phyloP scores from a whole-genome alignment of 306 rosid genomes.

The Begonia peltatifolia region DNA sequence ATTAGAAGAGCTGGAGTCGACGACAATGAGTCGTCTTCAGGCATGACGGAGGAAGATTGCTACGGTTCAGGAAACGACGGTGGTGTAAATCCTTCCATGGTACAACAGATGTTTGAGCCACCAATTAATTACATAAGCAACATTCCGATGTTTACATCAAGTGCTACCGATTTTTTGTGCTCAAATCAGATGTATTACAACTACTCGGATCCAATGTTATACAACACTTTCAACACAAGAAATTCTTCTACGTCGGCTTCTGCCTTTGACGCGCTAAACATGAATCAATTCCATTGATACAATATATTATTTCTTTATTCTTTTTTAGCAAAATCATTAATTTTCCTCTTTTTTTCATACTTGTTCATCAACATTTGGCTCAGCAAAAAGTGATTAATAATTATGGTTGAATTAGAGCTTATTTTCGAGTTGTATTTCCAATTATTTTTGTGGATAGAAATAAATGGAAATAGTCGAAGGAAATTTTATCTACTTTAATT shows the following conservation, averaged over 20 bases:
- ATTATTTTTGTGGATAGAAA: too few relatives aligned
- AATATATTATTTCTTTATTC: too few relatives aligned
- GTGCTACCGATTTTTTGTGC: slow-evolving; percentile 12
- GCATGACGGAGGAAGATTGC: slow-evolving; percentile 35
- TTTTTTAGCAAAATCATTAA: too few relatives aligned
- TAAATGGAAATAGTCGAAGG: too few relatives aligned
- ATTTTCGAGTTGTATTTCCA: too few relatives aligned
- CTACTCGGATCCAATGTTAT: slow-evolving; percentile 6
- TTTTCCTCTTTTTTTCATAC: too few relatives aligned
- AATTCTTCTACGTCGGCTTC: neutral
- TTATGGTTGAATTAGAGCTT: too few relatives aligned
- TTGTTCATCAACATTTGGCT: too few relatives aligned
- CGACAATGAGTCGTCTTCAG: slow-evolving; percentile 56
- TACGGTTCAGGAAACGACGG: slow-evolving; percentile 17
- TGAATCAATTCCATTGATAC: too few relatives aligned
- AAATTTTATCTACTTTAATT: too few relatives aligned
- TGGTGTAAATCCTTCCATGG: slow-evolving; percentile 44
- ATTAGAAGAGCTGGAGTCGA: slow-evolving; percentile 15
- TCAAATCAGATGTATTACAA: slow-evolving; percentile 10
- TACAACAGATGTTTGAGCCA: slow-evolving; percentile 17
- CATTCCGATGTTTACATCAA: slow-evolving; percentile 7
- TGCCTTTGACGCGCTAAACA: too few relatives aligned
- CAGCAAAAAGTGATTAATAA: too few relatives aligned
- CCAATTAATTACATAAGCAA: slow-evolving; percentile 7
- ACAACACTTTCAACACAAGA: neutral